Evolutionary conservation across 2,329 filamentous ascomycete genomes (phyloP).

Genomic region (Aspergillus uvarum): DNA sequence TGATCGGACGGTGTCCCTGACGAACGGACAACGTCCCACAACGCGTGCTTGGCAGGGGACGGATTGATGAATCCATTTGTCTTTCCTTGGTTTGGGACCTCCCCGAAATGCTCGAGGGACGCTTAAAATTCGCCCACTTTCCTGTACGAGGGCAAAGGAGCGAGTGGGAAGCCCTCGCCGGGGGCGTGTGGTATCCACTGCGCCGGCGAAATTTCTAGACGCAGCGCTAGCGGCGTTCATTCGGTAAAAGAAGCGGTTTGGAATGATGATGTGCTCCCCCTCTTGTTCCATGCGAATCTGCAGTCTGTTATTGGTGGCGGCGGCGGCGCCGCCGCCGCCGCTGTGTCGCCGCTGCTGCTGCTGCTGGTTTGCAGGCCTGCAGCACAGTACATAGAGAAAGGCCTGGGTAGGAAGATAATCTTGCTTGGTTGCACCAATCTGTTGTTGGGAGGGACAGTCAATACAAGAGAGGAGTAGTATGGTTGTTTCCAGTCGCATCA

Average conservation of each 20-base stretch:
- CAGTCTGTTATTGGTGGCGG: neutral
- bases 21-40: constrained; percentile 26
- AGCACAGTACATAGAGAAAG: neutral
- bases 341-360: too few relatives aligned
- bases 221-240: constrained; percentile 24
- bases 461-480: neutral
- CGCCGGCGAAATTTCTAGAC: constrained; percentile 29
- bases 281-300: neutral
- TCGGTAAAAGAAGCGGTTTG: constrained; percentile 12
- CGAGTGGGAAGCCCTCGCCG: neutral
- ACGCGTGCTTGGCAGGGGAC: constrained; percentile 26
- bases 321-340: neutral
- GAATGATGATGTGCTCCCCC: neutral
- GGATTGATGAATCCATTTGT: constrained; percentile 19
- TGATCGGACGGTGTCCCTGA: constrained; percentile 23
- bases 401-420: neutral
- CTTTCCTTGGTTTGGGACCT: constrained; percentile 2
- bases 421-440: neutral
- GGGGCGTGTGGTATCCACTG: constrained; percentile 7
- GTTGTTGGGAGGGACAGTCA: neutral
- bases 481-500: neutral
- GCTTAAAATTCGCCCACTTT: constrained; percentile 7
- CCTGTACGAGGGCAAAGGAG: constrained; percentile 4
- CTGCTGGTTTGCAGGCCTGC: neutral
- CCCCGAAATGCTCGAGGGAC: neutral